Evolutionary conservation across 1,284 basidiomycete genomes (phyloP), one percentile per base, ranked within the genome.

Genomic region (Austroboletus olivaceoglutinosus): DNA sequence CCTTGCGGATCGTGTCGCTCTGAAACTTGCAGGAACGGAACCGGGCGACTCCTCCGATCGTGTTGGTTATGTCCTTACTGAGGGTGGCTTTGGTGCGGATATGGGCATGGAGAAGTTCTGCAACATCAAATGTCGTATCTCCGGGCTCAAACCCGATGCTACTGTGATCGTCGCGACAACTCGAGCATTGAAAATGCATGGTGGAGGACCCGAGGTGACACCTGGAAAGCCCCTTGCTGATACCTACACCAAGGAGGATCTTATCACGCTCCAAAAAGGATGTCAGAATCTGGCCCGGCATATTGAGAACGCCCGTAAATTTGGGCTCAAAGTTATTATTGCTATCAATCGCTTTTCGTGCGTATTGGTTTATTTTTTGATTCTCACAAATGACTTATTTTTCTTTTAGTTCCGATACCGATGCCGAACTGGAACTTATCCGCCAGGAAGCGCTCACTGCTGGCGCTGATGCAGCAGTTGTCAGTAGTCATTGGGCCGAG

Each of bases 91-190:
- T 71, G 97, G 96, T 56, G 96, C 97, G 22, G 96, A 99, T 72
- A 99, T 99, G 83, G 96, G 94, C 57, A 93, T 95, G 91, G 92
- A 95, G 75, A 95, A 99, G 73, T 99, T 99, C 81, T 98, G 94
- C 81, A 98, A 99, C 76, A 99, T 99, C 81, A 99, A 99, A 75
- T 98, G 96, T 70, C 86, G 97, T 52, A 81, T 93, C 51, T 95
- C 91, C 56, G 96, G 94, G 29, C 82, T 99, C 57, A 86, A 78
- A 50, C 97, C 97, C 16, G 93, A 99, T 70, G 96, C 94, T 2
- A 89, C 90, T 30, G 86, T 99, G 55, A 91, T 99, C 59, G 96
- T 99, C 45, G 97, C 97, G 2, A 99, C 96, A 1, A 96, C 97
- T 36, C 89, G 96, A 57, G 96, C 96, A 19, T 77, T 99, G 58